phyloP scores from a whole-genome alignment of 2,329 filamentous ascomycete species.

The Malbranchea zuffiana region DNA sequence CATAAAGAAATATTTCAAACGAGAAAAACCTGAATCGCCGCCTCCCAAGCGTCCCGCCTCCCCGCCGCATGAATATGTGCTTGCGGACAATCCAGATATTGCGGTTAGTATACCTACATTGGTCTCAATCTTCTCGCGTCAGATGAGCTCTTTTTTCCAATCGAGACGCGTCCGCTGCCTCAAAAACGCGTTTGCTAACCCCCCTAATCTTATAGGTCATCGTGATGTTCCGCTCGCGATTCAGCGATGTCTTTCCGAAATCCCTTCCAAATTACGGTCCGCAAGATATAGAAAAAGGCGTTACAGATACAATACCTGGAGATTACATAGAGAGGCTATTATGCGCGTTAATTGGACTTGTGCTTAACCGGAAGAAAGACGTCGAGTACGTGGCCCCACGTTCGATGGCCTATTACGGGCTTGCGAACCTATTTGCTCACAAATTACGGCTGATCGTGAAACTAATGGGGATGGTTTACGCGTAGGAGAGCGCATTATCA shows the following conservation, averaged over 20 bases:
- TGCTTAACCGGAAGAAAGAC: constrained; percentile 95
- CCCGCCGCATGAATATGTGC: constrained; percentile 77
- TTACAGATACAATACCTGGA: constrained; percentile 65
- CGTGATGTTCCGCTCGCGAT: constrained; percentile 93
- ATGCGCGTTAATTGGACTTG: constrained; percentile 75
- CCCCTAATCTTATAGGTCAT: constrained; percentile 58
- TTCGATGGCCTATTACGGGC: too few species aligned
- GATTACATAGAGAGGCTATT: constrained; percentile 79
- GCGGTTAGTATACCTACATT: constrained; percentile 55
- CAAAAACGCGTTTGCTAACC: constrained; percentile 27
- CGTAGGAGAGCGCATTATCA: constrained; percentile 79
- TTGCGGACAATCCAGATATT: constrained; percentile 85
- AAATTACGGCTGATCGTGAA: too few species aligned
- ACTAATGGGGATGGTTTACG: constrained; percentile 7
- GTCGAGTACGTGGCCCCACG: constrained; percentile 65
- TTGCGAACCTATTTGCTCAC: too few species aligned
- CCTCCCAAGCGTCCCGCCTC: constrained; percentile 72
- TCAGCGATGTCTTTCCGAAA: constrained; percentile 78
- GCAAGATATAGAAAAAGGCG: constrained; percentile 83
- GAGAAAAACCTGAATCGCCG: constrained; percentile 53
- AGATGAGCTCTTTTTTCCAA: not conserved
- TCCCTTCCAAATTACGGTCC: constrained; percentile 83
- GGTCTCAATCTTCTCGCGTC: not conserved
- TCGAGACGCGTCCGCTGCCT: constrained; percentile 21
- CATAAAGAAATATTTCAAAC: constrained; percentile 41